These are phyloP conservation scores for Phaeodactylum tricornutum DNA, from an alignment of 108 stramenopile species.

Conservation along the genomic window DNA sequence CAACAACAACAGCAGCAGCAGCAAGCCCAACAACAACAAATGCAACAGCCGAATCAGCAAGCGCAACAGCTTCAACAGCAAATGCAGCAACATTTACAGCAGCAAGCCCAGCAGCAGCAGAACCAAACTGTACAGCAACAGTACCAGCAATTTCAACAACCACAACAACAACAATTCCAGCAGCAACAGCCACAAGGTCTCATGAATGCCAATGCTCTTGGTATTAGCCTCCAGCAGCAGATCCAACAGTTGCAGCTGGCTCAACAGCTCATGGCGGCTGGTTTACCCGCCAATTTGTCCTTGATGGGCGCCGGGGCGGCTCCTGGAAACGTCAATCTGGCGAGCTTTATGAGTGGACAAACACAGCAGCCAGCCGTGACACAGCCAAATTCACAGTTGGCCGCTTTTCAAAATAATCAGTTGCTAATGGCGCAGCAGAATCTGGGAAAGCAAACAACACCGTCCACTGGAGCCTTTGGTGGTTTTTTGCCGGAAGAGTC, in stretches of 20 bases:
- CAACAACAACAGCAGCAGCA: not conserved
- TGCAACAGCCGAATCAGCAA: not conserved
- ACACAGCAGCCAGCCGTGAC: too few relatives aligned
- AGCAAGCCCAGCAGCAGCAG: not conserved
- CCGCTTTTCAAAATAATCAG: too few relatives aligned
- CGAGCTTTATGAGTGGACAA: too few relatives aligned
- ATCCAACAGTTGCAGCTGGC: conserved; percentile 10
- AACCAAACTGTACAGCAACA: not conserved
- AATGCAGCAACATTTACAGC: not conserved
- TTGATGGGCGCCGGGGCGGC: not conserved
- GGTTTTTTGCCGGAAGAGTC: not conserved
- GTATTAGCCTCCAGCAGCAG: not conserved
- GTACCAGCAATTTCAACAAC: not conserved
- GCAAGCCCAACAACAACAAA: not conserved
- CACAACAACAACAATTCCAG: not conserved
- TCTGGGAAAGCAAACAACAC: not conserved
- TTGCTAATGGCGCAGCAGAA: not conserved
- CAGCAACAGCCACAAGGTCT: not conserved
- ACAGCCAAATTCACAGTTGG: too few relatives aligned
- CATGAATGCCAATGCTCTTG: not conserved
- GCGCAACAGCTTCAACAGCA: not conserved
- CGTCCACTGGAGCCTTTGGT: not conserved
- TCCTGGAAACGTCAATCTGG: not conserved
- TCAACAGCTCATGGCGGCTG: conserved; percentile 1
- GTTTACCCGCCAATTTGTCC: not conserved